phyloP scores from a whole-genome alignment of 1,284 basidiomycete species.

The Mycena citricolor region DNA sequence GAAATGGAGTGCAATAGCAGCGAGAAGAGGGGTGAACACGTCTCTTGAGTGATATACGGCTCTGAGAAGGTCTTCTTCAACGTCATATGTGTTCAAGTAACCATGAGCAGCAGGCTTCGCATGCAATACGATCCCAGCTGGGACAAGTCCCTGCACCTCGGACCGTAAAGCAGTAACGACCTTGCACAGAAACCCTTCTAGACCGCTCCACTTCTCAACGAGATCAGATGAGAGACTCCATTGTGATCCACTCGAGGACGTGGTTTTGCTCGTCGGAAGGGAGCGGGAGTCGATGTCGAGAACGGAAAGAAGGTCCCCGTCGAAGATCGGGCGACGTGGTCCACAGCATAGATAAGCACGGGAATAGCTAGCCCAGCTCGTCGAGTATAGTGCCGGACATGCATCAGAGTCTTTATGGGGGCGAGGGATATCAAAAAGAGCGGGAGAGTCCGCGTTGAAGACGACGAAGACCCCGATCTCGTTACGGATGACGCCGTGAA shows the following conservation, averaged over 20 bases:
- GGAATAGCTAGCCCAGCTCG: neutral
- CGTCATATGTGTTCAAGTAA: neutral
- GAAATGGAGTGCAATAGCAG: neutral
- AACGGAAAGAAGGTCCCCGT: neutral
- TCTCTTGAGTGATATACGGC: neutral
- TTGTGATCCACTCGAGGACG: no score
- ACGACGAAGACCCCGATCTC: constrained; percentile 17
- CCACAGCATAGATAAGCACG: neutral
- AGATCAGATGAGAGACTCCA: neutral
- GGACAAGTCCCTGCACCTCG: neutral
- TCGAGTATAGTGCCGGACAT: neutral
- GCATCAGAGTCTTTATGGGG: constrained; percentile 6
- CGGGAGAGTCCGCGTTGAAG: constrained; percentile 11
- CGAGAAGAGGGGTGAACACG: neutral
- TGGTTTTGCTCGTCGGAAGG: no score
- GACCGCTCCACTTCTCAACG: neutral
- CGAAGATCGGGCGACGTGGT: neutral
- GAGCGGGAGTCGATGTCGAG: neutral
- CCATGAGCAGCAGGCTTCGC: neutral
- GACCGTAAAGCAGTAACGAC: neutral
- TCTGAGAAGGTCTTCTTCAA: neutral
- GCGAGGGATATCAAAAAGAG: constrained; percentile 13
- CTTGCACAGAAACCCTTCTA: neutral
- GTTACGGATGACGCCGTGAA: constrained; percentile 15
- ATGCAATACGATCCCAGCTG: neutral